phyloP scores from a whole-genome alignment of 1,284 basidiomycete species.

The Fomitopsis betulina region DNA sequence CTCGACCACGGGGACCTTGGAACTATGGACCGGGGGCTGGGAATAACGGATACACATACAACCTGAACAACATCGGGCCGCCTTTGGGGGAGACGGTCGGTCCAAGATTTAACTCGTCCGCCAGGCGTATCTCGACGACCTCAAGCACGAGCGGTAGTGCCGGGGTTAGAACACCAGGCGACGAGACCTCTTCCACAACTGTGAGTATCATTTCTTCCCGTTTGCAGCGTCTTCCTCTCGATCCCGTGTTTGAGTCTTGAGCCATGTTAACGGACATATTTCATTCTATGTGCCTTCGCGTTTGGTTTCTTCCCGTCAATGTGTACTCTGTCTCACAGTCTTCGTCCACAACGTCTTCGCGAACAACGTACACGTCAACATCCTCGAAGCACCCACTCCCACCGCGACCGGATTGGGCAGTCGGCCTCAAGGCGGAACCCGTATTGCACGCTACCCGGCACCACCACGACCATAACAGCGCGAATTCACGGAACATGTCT shows the following conservation, averaged over 20 bases:
- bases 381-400: slow-evolving; percentile 73
- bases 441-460: slow-evolving; percentile 46
- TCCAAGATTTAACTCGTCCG: slow-evolving; percentile 50
- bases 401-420: slow-evolving; percentile 79
- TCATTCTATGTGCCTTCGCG: slow-evolving; percentile 10
- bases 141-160: slow-evolving; percentile 48
- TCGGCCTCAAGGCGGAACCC: slow-evolving; percentile 70
- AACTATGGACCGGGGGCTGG: slow-evolving; percentile 63
- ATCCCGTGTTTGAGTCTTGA: slow-evolving; percentile 11
- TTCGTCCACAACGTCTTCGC: slow-evolving; percentile 74
- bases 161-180: slow-evolving; percentile 58
- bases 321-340: slow-evolving; percentile 33
- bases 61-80: slow-evolving; percentile 45
- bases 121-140: slow-evolving; percentile 41
- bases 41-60: slow-evolving; percentile 34
- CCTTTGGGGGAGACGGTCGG: slow-evolving; percentile 48
- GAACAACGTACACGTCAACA: slow-evolving; percentile 66
- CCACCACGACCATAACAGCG: slow-evolving; percentile 36
- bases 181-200: slow-evolving; percentile 69
- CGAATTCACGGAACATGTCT: slow-evolving; percentile 35
- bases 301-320: slow-evolving; percentile 4
- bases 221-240: slow-evolving; percentile 8
- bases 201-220: slow-evolving; percentile 42
- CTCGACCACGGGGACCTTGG: slow-evolving; percentile 53
- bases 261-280: slow-evolving; percentile 13